A percentile compares a stretch with the other conserved stretches of the same genome.
Conservation (phyloP, 2,329 filamentous ascomycete genomes). For the Cordyceps pruinosa region DNA sequence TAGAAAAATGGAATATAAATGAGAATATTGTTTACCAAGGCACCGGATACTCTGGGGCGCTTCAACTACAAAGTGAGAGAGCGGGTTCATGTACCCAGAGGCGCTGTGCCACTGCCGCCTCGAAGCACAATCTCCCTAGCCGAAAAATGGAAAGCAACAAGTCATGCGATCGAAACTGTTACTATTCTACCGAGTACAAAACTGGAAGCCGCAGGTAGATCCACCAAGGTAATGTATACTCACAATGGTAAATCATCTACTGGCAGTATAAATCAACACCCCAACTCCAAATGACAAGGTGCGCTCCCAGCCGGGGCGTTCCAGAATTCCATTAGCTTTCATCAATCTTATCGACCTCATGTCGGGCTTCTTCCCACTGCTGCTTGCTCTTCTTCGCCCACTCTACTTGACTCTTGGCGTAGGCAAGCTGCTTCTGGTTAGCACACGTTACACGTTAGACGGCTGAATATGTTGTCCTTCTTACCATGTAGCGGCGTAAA, state of each 20-base stretch:
- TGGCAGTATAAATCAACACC: neutral
- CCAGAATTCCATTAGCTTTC: conserved; percentile 34
- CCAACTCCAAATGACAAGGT: conserved; percentile 9
- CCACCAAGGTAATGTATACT: neutral
- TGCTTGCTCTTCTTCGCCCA: conserved; percentile 88
- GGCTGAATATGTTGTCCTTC: conserved; percentile 25
- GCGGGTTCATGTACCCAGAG: too few relatives aligned
- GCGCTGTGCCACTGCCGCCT: too few relatives aligned
- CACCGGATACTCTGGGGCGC: too few relatives aligned
- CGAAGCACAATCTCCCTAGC: too few relatives aligned
- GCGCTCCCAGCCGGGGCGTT: neutral
- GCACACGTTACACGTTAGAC: conserved; percentile 13
- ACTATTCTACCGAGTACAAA: conserved; percentile 5
- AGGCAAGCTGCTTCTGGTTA: conserved; percentile 60
- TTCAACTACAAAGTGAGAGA: too few relatives aligned
- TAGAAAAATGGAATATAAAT: too few relatives aligned
- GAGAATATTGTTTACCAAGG: too few relatives aligned
- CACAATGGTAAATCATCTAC: neutral
- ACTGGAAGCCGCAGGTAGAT: neutral
- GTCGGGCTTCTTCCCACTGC: conserved; percentile 85
- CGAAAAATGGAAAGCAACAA: neutral
- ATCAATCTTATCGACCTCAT: conserved; percentile 83
- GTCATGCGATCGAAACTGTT: neutral
- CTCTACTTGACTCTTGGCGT: conserved; percentile 86
- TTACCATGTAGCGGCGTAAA: conserved; percentile 88